Percentiles rank a stretch among this genome's conserved stretches.
phyloP scores from a whole-genome alignment of 768 basidiomycete species.

The Neoboletus subvelutipes region DNA sequence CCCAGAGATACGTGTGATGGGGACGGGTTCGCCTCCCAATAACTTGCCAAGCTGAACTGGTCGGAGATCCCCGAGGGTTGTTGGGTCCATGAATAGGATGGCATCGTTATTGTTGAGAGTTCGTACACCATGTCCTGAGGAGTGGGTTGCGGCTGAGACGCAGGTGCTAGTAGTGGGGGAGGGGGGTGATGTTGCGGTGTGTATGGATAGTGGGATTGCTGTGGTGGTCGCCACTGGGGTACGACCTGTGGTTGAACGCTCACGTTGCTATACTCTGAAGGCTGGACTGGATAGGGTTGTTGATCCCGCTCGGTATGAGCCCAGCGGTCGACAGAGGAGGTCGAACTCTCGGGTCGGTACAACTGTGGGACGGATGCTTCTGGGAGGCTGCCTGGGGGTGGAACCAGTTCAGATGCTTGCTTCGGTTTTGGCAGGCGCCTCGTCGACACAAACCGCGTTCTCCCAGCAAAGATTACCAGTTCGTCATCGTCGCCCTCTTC shows the following conservation, averaged over 20 bases:
- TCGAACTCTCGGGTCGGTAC: conserved; percentile 17
- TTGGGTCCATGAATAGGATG: conserved; percentile 19
- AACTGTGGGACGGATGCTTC: conserved; percentile 5
- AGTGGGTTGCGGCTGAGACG: conserved; percentile 2
- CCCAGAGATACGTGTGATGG: conserved; percentile 8
- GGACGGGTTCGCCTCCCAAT: conserved; percentile 9
- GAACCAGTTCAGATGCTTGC: conserved; percentile 9
- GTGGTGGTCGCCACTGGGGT: conserved; percentile 30
- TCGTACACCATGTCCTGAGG: conserved; percentile 22
- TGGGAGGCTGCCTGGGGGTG: not conserved
- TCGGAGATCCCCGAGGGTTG: conserved; percentile 1
- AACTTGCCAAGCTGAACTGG: conserved; percentile 9
- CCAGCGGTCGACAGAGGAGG: conserved; percentile 20
- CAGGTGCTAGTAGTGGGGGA: conserved; percentile 1
- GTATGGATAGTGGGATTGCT: conserved; percentile 30
- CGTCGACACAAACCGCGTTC: conserved; percentile 58
- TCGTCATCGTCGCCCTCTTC: conserved; percentile 59
- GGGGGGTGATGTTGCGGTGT: conserved; percentile 18
- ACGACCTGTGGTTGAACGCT: conserved; percentile 10
- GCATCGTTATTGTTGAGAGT: conserved; percentile 11
- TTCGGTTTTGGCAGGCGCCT: conserved; percentile 34
- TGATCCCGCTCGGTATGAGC: conserved; percentile 17
- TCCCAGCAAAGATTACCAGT: conserved; percentile 66
- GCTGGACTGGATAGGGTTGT: not conserved
- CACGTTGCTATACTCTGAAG: conserved; percentile 6